phyloP scores from a whole-genome alignment of 1,284 basidiomycete genomes.

The Leccinum griseonigrum region DNA sequence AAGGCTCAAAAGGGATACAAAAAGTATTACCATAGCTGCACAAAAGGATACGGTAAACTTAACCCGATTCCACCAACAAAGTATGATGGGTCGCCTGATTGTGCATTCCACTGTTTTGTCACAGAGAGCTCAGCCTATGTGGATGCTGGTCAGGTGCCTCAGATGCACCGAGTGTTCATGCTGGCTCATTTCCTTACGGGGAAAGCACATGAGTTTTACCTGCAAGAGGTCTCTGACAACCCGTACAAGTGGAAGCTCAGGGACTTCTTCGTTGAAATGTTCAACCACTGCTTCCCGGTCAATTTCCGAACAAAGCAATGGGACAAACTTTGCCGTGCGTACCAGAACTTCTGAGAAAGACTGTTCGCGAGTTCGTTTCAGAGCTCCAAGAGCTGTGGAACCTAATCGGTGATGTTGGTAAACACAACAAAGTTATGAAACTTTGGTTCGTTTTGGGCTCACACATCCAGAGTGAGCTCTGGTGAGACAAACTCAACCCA shows the following conservation, averaged over 20 bases:
- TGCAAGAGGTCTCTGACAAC: slow-evolving; percentile 30
- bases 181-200: slow-evolving; percentile 34
- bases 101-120: background rate
- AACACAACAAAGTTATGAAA: slow-evolving; percentile 30
- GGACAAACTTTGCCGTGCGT: slow-evolving; percentile 15
- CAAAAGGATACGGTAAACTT: no score
- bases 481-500: no score
- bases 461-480: no score
- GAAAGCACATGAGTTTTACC: slow-evolving; percentile 40
- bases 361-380: slow-evolving; percentile 22
- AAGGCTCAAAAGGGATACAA: no score
- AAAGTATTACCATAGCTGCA: no score
- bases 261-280: slow-evolving; percentile 29
- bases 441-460: slow-evolving; percentile 34
- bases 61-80: background rate
- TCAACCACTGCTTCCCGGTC: slow-evolving; percentile 32
- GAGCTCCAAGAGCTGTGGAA: slow-evolving; percentile 28
- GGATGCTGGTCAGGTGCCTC: background rate
- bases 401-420: slow-evolving; percentile 22
- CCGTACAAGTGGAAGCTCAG: slow-evolving; percentile 18
- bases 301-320: slow-evolving; percentile 13
- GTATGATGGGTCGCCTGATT: background rate
- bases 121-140: background rate
- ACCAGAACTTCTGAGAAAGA: slow-evolving; percentile 24
- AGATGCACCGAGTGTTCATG: slow-evolving; percentile 22